phyloP scores from a whole-genome alignment of 169 alveolate species.

The Cryptosporidium meleagridis region DNA sequence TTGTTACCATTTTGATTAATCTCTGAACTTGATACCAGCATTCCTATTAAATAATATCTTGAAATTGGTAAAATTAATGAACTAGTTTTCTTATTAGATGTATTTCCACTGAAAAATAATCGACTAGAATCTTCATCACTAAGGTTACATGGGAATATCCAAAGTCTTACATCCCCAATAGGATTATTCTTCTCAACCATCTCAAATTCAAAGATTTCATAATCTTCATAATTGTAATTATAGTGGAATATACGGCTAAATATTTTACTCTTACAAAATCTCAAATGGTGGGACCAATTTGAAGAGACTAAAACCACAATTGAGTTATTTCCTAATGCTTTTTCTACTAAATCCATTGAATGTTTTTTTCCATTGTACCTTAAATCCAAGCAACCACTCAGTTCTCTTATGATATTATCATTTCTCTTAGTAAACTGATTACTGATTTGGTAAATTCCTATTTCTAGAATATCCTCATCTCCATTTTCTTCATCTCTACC shows the following conservation, averaged over 20 bases:
- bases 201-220: conserved; percentile 44
- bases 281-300: conserved; percentile 33
- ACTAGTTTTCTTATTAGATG: background rate
- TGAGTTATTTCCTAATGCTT: conserved; percentile 9
- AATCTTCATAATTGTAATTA: conserved; percentile 3
- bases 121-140: background rate
- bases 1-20: background rate
- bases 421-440: conserved; percentile 10
- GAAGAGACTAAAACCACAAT: conserved; percentile 32
- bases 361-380: conserved; percentile 13
- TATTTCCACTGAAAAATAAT: background rate
- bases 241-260: conserved; percentile 20
- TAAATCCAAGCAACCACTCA: background rate
- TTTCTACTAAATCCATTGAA: background rate
- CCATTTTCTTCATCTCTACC: background rate
- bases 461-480: background rate
- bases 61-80: conserved; percentile 43
- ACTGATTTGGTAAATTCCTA: conserved; percentile 45
- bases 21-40: background rate
- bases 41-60: conserved; percentile 38
- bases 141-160: conserved; percentile 29
- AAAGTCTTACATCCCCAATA: background rate
- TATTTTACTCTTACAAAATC: background rate
- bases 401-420: background rate
- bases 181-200: background rate